These are phyloP conservation scores for Neurospora sp. DNA, from an alignment of 495 filamentous ascomycete species.

Conservation along the genomic window DNA sequence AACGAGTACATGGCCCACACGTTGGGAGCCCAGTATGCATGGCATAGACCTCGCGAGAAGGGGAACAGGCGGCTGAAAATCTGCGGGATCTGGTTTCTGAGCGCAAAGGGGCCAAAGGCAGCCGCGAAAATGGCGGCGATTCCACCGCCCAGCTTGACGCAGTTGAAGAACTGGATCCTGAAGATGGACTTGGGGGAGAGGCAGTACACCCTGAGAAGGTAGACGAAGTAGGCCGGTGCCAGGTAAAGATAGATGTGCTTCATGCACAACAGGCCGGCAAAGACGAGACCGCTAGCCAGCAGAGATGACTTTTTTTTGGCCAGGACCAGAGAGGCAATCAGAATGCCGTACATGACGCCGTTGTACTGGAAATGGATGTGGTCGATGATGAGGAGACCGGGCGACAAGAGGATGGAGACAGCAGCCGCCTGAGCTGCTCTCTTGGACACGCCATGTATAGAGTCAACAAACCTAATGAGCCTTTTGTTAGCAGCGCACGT, in stretches of 20 bases:
- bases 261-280: constrained; percentile 77
- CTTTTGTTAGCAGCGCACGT: constrained; percentile 9
- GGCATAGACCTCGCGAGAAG: constrained; percentile 85
- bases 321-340: constrained; percentile 75
- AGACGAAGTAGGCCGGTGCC: constrained; percentile 93
- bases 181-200: constrained; percentile 70
- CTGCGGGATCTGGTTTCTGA: constrained; percentile 81
- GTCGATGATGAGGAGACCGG: constrained; percentile 91
- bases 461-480: constrained; percentile 54
- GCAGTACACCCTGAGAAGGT: constrained; percentile 74
- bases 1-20: constrained; percentile 97
- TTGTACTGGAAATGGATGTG: constrained; percentile 99
- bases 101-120: constrained; percentile 86
- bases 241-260: constrained; percentile 99
- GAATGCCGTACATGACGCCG: constrained; percentile 84
- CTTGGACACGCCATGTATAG: constrained; percentile 50
- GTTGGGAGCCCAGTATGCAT: constrained; percentile 98
- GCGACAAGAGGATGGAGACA: constrained; percentile 81
- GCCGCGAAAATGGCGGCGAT: constrained; percentile 62
- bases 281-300: constrained; percentile 67
- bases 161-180: constrained; percentile 65
- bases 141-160: constrained; percentile 66
- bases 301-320: constrained; percentile 68
- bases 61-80: constrained; percentile 79
- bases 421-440: constrained; percentile 80